Conservation (phyloP, 2,329 filamentous ascomycete species). For the Apiospora arundinis region DNA sequence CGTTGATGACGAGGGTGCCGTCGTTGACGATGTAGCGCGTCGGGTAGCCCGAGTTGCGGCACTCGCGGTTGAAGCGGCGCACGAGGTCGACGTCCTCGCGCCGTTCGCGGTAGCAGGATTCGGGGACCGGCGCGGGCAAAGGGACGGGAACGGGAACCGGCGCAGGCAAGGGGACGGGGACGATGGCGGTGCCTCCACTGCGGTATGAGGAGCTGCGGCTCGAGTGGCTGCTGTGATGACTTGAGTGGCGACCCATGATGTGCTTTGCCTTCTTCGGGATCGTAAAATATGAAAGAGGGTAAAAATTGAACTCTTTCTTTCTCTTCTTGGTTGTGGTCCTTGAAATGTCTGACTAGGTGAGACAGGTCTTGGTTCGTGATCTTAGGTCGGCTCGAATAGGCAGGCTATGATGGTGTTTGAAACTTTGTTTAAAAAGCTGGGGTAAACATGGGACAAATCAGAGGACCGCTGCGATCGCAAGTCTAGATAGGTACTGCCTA, state of each 20-base stretch:
- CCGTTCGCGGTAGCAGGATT: constrained; percentile 22
- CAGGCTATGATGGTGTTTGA: not conserved
- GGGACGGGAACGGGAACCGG: not conserved
- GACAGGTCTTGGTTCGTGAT: not conserved
- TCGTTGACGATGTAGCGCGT: constrained; percentile 38
- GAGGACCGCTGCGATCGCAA: not conserved
- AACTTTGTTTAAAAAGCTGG: not conserved
- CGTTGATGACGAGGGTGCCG: constrained; percentile 34
- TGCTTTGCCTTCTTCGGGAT: not conserved
- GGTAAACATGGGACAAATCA: not conserved
- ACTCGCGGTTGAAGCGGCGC: constrained; percentile 28
- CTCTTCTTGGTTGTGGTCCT: too few species aligned
- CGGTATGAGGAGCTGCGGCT: not conserved
- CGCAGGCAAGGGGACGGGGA: not conserved
- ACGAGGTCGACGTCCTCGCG: constrained; percentile 30
- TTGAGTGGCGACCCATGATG: constrained; percentile 8
- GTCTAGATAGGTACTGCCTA: not conserved
- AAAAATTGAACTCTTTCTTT: not conserved
- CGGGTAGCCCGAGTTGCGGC: constrained; percentile 25
- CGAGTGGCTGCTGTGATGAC: not conserved
- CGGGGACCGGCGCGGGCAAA: not conserved
- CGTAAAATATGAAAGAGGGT: too few species aligned
- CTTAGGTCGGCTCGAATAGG: not conserved
- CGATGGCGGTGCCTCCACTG: not conserved
- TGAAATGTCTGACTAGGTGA: not conserved